These are phyloP conservation scores for Podaxis sp. DNA, from an alignment of 768 basidiomycete species.

Conservation along the genomic window DNA sequence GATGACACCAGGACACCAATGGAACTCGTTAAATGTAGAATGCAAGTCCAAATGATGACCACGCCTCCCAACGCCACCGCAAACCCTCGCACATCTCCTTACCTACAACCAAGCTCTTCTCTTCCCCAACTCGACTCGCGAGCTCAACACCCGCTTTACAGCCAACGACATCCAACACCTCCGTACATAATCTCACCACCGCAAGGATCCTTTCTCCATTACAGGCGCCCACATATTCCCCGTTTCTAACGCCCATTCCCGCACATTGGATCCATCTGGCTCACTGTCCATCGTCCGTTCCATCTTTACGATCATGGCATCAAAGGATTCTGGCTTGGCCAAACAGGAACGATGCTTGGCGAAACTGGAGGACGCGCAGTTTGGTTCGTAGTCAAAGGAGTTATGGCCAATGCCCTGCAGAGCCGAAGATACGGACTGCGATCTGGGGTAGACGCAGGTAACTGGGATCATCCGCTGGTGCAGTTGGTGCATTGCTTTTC, in stretches of 20 bases:
- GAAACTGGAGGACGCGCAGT: slow-evolving; percentile 84
- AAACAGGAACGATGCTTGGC: slow-evolving; percentile 81
- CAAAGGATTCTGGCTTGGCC: slow-evolving; percentile 79
- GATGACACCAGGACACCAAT: slow-evolving; percentile 25
- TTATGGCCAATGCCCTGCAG: slow-evolving; percentile 60
- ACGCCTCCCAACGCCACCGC: slow-evolving; percentile 20
- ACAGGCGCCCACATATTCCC: slow-evolving; percentile 12
- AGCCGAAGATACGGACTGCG: slow-evolving; percentile 31
- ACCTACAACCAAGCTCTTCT: neutral
- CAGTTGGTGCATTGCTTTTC: slow-evolving; percentile 71
- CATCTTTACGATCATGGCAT: slow-evolving; percentile 46
- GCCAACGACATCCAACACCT: neutral
- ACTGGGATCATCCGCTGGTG: slow-evolving; percentile 46
- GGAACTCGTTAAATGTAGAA: slow-evolving; percentile 34
- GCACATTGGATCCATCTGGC: slow-evolving; percentile 48
- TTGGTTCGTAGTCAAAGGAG: slow-evolving; percentile 87
- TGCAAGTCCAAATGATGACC: slow-evolving; percentile 31
- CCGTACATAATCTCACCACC: neutral
- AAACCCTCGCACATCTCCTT: slow-evolving; percentile 76
- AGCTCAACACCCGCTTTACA: neutral
- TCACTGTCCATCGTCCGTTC: slow-evolving; percentile 61
- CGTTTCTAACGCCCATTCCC: slow-evolving; percentile 16
- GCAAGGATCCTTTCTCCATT: neutral
- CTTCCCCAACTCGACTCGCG: neutral
- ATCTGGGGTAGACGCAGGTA: neutral